Base-by-base conservation (phyloP, 306 rosid genomes). In the Quercus engelmannii region DNA sequence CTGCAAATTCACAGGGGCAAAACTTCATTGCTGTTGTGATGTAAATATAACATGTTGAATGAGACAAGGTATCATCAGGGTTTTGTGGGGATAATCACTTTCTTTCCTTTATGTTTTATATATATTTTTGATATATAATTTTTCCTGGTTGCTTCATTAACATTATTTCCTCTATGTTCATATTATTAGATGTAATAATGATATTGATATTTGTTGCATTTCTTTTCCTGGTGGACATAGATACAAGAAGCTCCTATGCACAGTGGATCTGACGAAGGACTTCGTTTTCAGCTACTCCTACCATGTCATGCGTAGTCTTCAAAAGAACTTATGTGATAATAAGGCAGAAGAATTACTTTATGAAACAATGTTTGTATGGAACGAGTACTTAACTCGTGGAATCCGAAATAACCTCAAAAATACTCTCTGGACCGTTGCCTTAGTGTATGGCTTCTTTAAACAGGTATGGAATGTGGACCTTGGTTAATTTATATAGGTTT, bases 171-270 rank as follows among this genome's bases (percentile, higher is more conserved):
- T 78, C 70, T 82, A 76, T 13, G 68, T 76, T 55, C 55, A 55
- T 30, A 20, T 70, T 52, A 49, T 63, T 69, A 58, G 77, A 61
- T 78, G 72, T 76, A 43, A 81, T 77, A 75, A 61, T 79, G 72
- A 43, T 83, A 80, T 81, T 88, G 86, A 95, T 78, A 74, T 87
- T 76, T 71, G 76, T 86, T 81, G 67, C 72, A 74, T 78, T 82
- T 83, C 82, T 78, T 84, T 88, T 88, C 88, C 81, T 82, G 85
- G 83, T 81, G 89, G 87, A 79, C 74, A 80, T 93, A 96, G 99
- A 96, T 96, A 96, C 98, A 96, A 96, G 99, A 96, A 88, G 97
- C 96, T 91, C 84, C 92, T 96, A 83, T 88, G 97, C 96, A 88
- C 96, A 80, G 87, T 96, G 98, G 99, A 96, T 79, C 98, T 96